These are phyloP conservation scores for Coemansia sp. DNA, from an alignment of 192 early-diverging fungal genomes.

Conservation along the genomic window DNA sequence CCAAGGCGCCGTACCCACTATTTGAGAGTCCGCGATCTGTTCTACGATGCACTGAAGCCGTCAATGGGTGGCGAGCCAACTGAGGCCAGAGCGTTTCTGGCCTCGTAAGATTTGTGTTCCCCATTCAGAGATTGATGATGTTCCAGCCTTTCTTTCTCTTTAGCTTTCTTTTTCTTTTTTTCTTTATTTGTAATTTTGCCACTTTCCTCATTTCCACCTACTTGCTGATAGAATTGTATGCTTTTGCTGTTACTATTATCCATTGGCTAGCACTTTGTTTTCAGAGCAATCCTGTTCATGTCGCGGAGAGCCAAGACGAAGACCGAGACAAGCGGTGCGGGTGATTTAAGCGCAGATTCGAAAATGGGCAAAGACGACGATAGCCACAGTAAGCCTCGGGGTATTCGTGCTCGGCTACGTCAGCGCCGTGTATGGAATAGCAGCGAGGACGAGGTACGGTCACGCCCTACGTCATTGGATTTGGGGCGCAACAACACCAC, in stretches of 20 bases:
- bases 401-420: conserved; percentile 42
- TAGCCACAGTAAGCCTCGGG: conserved; percentile 22
- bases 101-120: background rate
- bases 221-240: background rate
- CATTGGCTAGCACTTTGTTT: background rate
- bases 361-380: conserved; percentile 38
- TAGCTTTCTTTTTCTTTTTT: background rate
- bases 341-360: background rate
- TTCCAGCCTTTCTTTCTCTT: background rate
- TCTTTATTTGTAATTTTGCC: conserved; percentile 2
- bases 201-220: background rate
- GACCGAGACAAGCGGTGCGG: background rate
- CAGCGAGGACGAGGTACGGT: conserved; percentile 45
- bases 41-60: conserved; percentile 63
- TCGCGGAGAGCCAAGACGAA: conserved; percentile 3
- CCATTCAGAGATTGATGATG: background rate
- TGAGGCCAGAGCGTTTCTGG: conserved; percentile 9
- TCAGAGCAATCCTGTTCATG: conserved; percentile 4
- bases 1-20: conserved; percentile 62
- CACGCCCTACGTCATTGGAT: conserved; percentile 45
- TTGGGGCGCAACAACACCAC: conserved; percentile 17
- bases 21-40: conserved; percentile 61
- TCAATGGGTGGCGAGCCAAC: conserved; percentile 27
- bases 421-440: conserved; percentile 44
- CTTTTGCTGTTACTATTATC: background rate